These are phyloP conservation scores for Yamadazyma mexicana DNA, from an alignment of 1,139 yeast species.

Conservation along the genomic window DNA sequence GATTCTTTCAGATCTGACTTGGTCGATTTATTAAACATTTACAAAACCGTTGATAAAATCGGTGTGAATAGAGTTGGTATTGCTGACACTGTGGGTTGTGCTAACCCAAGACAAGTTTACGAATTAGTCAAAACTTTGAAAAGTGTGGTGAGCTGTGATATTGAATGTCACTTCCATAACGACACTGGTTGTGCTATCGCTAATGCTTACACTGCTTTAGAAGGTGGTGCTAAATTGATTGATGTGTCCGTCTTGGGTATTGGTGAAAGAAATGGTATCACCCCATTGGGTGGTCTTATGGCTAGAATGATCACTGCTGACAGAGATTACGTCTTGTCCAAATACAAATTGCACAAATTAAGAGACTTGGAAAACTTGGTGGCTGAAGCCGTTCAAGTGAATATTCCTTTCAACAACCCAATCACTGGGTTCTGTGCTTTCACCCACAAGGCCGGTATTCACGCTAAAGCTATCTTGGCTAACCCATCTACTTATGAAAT, in stretches of 20 bases:
- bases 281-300: slow-evolving; percentile 62
- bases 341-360: slow-evolving; percentile 53
- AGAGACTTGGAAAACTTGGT: slow-evolving; percentile 58
- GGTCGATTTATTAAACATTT: slow-evolving; percentile 56
- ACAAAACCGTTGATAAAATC: slow-evolving; percentile 57
- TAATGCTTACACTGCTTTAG: slow-evolving; percentile 60
- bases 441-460: slow-evolving; percentile 64
- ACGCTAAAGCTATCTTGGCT: slow-evolving; percentile 60
- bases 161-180: slow-evolving; percentile 61
- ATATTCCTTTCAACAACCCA: slow-evolving; percentile 60
- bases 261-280: slow-evolving; percentile 63
- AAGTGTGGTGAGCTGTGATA: slow-evolving; percentile 56
- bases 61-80: slow-evolving; percentile 63
- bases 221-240: slow-evolving; percentile 60
- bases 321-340: slow-evolving; percentile 56
- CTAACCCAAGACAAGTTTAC: slow-evolving; percentile 61
- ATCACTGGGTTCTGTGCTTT: slow-evolving; percentile 64
- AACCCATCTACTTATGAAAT: slow-evolving; percentile 62
- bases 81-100: slow-evolving; percentile 64
- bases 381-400: slow-evolving; percentile 59
- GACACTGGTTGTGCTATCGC: slow-evolving; percentile 66
- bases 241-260: slow-evolving; percentile 61
- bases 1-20: slow-evolving; percentile 60
- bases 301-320: slow-evolving; percentile 64
- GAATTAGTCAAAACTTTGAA: slow-evolving; percentile 59